Evolutionary conservation across 1,284 basidiomycete genomes (phyloP).

Genomic region (Coriolopsis trogii): DNA sequence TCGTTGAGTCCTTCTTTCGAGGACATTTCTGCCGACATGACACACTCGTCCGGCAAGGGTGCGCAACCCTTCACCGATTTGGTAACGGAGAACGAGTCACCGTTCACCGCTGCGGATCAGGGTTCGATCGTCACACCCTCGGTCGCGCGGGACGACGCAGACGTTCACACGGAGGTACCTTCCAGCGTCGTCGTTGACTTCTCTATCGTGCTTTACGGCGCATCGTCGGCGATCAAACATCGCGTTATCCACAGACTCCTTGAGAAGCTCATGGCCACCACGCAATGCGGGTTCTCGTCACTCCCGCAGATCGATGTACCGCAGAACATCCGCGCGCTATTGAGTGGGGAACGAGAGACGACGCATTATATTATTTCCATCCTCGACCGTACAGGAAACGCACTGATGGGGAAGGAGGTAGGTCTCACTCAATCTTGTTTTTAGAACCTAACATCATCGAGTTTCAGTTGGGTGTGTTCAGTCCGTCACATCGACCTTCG

Average conservation of each 20-base stretch:
- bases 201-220: constrained; percentile 65
- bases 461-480: constrained; percentile 45
- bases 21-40: constrained; percentile 40
- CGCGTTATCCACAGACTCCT: constrained; percentile 57
- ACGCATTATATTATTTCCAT: constrained; percentile 44
- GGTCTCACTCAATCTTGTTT: constrained; percentile 38
- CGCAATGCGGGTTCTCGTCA: constrained; percentile 25
- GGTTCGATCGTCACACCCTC: constrained; percentile 41
- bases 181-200: constrained; percentile 41
- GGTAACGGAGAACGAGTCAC: constrained; percentile 6
- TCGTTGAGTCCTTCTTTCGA: constrained; percentile 54
- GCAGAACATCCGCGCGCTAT: constrained; percentile 18
- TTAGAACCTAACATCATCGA: constrained; percentile 46
- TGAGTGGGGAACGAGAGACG: constrained; percentile 16
- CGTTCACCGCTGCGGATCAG: constrained; percentile 38
- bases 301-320: constrained; percentile 19
- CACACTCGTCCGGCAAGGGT: constrained; percentile 24
- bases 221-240: constrained; percentile 58
- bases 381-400: constrained; percentile 52
- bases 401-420: constrained; percentile 45
- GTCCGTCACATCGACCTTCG: constrained; percentile 47
- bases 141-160: constrained; percentile 37
- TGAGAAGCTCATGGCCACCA: constrained; percentile 38
- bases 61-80: constrained; percentile 2
- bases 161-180: constrained; percentile 12